Base-by-base conservation (phyloP, 345 rosid genomes). In the Clausena lansium region DNA sequence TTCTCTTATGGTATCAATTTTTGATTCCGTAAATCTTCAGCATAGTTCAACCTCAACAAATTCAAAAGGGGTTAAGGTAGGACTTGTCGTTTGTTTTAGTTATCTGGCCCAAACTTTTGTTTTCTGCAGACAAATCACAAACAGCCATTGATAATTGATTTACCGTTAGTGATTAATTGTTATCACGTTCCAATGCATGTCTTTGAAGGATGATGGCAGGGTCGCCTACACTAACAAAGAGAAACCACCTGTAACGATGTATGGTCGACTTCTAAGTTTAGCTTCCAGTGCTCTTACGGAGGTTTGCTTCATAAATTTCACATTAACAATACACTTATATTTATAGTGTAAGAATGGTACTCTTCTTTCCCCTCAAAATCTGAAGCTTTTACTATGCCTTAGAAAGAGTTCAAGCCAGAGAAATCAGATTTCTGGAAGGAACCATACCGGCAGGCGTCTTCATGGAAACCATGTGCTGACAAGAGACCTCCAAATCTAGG, bases 391-490 rank as follows among this genome's bases (percentile, higher is more conserved):
- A 52, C 39, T 81, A 30, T 87, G 81, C 67, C 81, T 58, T 83
- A 88, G 99, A 87, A 87, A 77, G 91, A 86, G 70, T 73, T 83
- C 39, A 81, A 89, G 85, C 89, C 81, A 55, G 85, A 88, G 13
- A 75, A 80, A 67, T 71, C 88, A 55, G 75, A 75, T 60, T 90
- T 86, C 76, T 85, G 90, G 87, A 83, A 88, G 69, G 93, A 93
- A 79, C 85, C 89, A 71, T 79, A 83, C 60, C 78, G 61, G 74
- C 88, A 89, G 76, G 84, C 91, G 80, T 81, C 88, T 35, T 74
- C 50, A 61, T 95, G 98, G 99, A 91, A 89, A 81, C 99, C 97
- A 73, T 93, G 96, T 83, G 90, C 94, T 45, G 90, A 90, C 71
- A 81, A 74, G 78, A 87, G 77, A 67, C 60, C 70, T 80, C 63